Evolutionary conservation across 2,329 filamentous ascomycete species (phyloP).

Genomic region (Samsoniella hepiali): DNA sequence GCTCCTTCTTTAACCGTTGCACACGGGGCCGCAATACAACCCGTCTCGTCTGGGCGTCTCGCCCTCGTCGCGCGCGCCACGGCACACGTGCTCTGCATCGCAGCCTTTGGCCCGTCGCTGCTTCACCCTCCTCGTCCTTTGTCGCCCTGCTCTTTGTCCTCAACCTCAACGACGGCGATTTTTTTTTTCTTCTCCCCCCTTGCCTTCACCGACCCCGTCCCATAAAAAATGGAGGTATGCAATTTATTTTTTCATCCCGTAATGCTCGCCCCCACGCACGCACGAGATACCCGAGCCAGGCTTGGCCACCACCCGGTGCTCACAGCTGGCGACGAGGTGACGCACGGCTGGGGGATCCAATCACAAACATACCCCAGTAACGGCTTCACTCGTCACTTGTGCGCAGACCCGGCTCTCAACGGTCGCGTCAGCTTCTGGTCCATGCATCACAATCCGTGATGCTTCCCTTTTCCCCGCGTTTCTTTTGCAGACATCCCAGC

Average conservation of each 20-base stretch:
- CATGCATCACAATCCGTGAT: not conserved
- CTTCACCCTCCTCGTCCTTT: constrained; percentile 17
- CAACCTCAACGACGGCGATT: constrained; percentile 1
- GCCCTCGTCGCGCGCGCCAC: not conserved
- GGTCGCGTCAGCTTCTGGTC: not conserved
- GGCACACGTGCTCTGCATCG: constrained; percentile 4
- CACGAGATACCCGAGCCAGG: constrained; percentile 4
- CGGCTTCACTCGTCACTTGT: not conserved
- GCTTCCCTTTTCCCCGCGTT: not conserved
- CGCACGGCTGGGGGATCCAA: constrained; percentile 12
- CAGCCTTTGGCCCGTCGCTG: constrained; percentile 19
- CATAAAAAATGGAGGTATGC: constrained; percentile 20
- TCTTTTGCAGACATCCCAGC: not conserved
- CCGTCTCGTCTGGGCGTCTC: not conserved
- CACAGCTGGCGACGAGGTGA: not conserved
- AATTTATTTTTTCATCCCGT: not conserved
- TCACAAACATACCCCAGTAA: constrained; percentile 16
- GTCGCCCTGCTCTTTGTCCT: constrained; percentile 9
- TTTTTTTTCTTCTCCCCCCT: not conserved
- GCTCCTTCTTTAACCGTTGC: not conserved
- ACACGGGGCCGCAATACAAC: not conserved
- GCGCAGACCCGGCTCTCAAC: not conserved
- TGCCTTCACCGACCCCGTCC: not conserved
- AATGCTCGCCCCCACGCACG: not conserved
- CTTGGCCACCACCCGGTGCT: not conserved